These are phyloP conservation scores for Sugiyamaella castrensis DNA, from an alignment of 1,139 yeast species.

Conservation along the genomic window DNA sequence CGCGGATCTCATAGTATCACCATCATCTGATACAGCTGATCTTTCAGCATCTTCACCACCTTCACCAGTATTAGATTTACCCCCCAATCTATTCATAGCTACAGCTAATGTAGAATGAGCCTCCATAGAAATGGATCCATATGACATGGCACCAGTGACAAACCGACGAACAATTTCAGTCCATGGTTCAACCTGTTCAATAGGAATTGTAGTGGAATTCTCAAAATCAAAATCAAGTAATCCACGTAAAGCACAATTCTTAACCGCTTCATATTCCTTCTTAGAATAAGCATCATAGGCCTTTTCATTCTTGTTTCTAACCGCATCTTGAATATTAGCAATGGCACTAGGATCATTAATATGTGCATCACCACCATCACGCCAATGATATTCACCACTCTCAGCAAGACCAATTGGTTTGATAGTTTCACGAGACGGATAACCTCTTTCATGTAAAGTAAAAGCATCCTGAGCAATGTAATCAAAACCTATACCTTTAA, in stretches of 20 bases:
- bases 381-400: constrained; percentile 97
- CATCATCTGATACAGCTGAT: constrained; percentile 67
- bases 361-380: constrained; percentile 97
- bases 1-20: constrained; percentile 97
- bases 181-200: constrained; percentile 99
- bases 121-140: constrained; percentile 98
- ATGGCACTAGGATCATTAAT: constrained; percentile 93
- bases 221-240: constrained; percentile 84
- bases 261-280: constrained; percentile 88
- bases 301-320: constrained; percentile 87
- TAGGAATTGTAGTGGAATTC: constrained; percentile 68
- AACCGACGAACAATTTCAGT: constrained; percentile 96
- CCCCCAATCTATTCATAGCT: constrained; percentile 97
- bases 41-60: constrained; percentile 99
- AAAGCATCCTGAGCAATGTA: constrained; percentile 96
- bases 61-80: constrained; percentile 97
- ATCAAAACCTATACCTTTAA: constrained; percentile 92
- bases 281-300: constrained; percentile 90
- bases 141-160: constrained; percentile 99
- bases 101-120: constrained; percentile 97
- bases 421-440: constrained; percentile 70
- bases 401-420: constrained; percentile 80
- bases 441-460: constrained; percentile 89
- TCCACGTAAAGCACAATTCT: constrained; percentile 91
- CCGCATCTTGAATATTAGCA: constrained; percentile 95